Evolutionary conservation across 768 basidiomycete genomes (phyloP).

Genomic region (Atractiella rhizophila): DNA sequence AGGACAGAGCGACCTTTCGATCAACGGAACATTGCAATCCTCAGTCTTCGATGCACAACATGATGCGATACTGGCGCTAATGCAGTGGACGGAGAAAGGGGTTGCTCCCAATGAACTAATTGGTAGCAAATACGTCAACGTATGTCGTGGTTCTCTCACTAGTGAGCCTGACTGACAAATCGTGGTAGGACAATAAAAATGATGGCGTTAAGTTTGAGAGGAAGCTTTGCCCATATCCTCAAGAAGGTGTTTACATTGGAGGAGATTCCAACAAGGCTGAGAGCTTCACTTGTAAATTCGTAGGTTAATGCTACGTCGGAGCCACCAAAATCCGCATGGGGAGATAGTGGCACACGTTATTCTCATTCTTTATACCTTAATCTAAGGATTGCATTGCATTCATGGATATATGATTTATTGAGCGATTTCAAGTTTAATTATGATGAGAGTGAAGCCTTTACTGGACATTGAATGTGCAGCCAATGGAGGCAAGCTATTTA

Average conservation of each 20-base stretch:
- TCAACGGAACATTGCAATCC: background rate
- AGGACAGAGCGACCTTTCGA: background rate
- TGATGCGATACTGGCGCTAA: slow-evolving; percentile 10
- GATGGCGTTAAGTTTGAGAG: slow-evolving; percentile 5
- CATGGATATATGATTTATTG: no score
- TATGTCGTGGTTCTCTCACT: background rate
- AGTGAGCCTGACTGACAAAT: background rate
- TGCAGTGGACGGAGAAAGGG: slow-evolving; percentile 12
- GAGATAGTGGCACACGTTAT: no score
- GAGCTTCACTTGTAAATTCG: slow-evolving; percentile 8
- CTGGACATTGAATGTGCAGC: no score
- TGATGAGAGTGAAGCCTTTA: no score
- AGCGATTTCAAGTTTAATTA: no score
- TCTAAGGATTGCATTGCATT: no score
- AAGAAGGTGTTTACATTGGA: slow-evolving; percentile 8
- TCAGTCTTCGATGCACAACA: slow-evolving; percentile 9
- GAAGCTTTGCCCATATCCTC: slow-evolving; percentile 9
- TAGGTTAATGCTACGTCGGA: no score
- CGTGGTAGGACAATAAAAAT: background rate
- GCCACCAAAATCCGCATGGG: no score
- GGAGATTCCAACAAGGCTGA: slow-evolving; percentile 10
- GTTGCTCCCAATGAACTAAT: slow-evolving; percentile 7
- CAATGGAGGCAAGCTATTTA: no score
- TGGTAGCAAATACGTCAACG: slow-evolving; percentile 2
- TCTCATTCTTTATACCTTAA: no score